Percentiles rank a stretch among this genome's conserved stretches.
Conservation (phyloP, 768 basidiomycete species). For the Cubamyces sp. region DNA sequence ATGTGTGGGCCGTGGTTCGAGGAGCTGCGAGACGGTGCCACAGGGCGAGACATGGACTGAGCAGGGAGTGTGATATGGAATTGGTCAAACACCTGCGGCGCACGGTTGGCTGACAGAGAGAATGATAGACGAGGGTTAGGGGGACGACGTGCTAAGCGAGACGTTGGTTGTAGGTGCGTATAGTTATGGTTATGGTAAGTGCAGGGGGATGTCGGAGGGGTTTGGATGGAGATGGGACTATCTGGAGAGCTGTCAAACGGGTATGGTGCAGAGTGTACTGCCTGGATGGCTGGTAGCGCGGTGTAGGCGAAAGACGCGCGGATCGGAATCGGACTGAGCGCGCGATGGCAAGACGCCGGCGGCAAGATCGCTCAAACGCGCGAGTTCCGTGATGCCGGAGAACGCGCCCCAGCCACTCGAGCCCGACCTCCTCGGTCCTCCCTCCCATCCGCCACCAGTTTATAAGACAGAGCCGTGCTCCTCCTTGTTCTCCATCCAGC, state of each 20-base stretch:
- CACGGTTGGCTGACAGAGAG: not conserved
- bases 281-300: not conserved
- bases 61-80: not conserved
- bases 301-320: not conserved
- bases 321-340: not conserved
- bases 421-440: conserved; percentile 28
- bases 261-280: too few species aligned
- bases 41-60: not conserved
- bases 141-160: not conserved
- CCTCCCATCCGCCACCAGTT: not conserved
- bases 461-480: not conserved
- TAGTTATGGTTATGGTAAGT: not conserved
- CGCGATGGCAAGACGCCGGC: conserved; percentile 12
- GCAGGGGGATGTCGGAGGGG: conserved; percentile 17
- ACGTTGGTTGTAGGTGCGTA: not conserved
- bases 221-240: conserved; percentile 10
- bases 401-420: conserved; percentile 5
- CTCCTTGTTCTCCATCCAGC: conserved; percentile 5
- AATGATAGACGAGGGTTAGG: not conserved
- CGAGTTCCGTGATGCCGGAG: conserved; percentile 23
- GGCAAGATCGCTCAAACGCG: conserved; percentile 13
- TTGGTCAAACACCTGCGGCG: not conserved
- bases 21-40: too few species aligned
- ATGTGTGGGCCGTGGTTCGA: not conserved
- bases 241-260: not conserved